Conservation (phyloP, 1,139 yeast species). For the Pneumocystis jirovecii region DNA sequence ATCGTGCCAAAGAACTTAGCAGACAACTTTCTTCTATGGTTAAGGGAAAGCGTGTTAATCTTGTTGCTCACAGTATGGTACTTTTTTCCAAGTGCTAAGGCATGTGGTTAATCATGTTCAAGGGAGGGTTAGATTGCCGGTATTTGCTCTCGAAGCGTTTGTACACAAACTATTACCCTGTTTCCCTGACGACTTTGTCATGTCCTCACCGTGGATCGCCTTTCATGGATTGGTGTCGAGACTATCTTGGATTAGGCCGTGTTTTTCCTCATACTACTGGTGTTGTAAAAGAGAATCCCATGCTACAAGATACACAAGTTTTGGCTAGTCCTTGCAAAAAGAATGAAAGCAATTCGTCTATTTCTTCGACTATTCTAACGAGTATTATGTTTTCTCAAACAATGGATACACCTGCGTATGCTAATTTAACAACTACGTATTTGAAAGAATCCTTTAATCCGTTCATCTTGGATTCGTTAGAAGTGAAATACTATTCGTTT, state of each 20-base stretch:
- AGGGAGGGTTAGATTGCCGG: constrained; percentile 73
- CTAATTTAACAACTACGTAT: constrained; percentile 38
- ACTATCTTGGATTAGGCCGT: constrained; percentile 12
- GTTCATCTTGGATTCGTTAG: constrained; percentile 38
- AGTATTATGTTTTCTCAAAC: constrained; percentile 12
- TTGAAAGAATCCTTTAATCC: constrained; percentile 40
- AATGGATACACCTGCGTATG: constrained; percentile 22
- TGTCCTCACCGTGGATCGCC: constrained; percentile 85
- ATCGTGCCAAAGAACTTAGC: constrained; percentile 9
- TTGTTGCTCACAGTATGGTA: constrained; percentile 77
- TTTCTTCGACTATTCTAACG: constrained; percentile 10
- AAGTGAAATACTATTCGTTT: constrained; percentile 62
- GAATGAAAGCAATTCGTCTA: constrained; percentile 7
- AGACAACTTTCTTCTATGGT: constrained; percentile 15
- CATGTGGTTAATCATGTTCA: neutral
- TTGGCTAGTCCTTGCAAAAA: constrained; percentile 2
- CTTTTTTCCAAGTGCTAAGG: neutral
- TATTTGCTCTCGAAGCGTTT: constrained; percentile 48
- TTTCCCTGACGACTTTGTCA: constrained; percentile 65
- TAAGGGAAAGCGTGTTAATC: constrained; percentile 34
- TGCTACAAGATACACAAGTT: constrained; percentile 3
- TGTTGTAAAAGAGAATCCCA: constrained; percentile 7
- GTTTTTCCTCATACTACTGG: constrained; percentile 6
- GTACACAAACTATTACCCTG: constrained; percentile 38
- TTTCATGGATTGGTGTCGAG: constrained; percentile 48